Evolutionary conservation across 352 stramenopile genomes (phyloP), one percentile per base, ranked within the genome.

Genomic region (Elongisporangium prolatum): DNA sequence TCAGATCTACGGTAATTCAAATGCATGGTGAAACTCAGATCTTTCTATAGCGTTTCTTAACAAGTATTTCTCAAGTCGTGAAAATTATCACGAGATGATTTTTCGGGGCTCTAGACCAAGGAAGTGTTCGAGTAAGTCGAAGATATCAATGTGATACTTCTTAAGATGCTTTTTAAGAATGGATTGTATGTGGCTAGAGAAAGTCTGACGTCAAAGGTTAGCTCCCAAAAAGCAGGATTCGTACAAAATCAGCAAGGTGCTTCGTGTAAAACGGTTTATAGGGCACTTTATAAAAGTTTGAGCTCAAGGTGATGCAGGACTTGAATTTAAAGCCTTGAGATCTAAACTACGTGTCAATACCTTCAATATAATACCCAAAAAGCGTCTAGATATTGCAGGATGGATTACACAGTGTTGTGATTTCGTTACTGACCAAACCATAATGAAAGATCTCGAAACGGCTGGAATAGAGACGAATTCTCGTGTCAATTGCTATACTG

Each of bases 111-210:
- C 48, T 65, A 28, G 49, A 65, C 60, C 21, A 16, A 52, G 16
- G 37, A 58, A 13, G 54, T 54, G 11, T 25, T 21, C 14, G 49
- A 48, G 13, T 61, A 61, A 44, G 60, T 48, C 1, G 51, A 47
- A 2, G 24, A 8, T 13, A 44, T 54, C n/a, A 66, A 66, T 28
- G 60, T 66, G 16, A 28, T 53, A 3, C 25, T 57, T 1, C 22
- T 63, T 21, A 56, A 56, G 18, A 24, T 63, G 17, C 60, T 54
- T 2, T 52, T 61, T 21, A 66, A 66, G 37, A 48, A 13, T 13
- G 8, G 38, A 18, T 40, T 66, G 11, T 24, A 25, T 20, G 8
- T 66, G 53, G 60, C 24, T 66, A n/a, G 48, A 57, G 24, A n/a
- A 21, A 10, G 7, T 60, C 7, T 37, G 37, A 21, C 37, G 11